Percentiles rank a stretch among this genome's conserved stretches.
These are phyloP conservation scores for Apiospora hydei DNA, from an alignment of 2,329 filamentous ascomycete species.

Conservation along the genomic window DNA sequence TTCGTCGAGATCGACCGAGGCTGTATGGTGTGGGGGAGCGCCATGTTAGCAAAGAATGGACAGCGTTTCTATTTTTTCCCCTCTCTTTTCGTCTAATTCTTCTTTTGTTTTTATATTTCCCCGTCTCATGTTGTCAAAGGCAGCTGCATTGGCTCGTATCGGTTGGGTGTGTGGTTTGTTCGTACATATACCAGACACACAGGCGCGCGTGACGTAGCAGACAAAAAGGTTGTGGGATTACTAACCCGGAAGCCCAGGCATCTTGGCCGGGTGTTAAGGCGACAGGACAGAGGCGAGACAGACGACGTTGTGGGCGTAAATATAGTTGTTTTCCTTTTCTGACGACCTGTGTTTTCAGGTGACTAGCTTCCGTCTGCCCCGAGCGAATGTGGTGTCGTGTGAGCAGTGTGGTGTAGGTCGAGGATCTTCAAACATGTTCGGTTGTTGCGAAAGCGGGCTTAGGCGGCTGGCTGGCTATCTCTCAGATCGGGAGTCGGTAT, in stretches of 20 bases:
- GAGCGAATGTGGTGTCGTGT: slow-evolving; percentile 42
- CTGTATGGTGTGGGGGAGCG: slow-evolving; percentile 52
- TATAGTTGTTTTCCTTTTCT: neutral
- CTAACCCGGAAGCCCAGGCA: slow-evolving; percentile 66
- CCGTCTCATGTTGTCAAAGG: neutral
- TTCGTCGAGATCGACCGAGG: slow-evolving; percentile 97
- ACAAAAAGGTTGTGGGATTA: slow-evolving; percentile 25
- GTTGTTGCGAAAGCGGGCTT: slow-evolving; percentile 26
- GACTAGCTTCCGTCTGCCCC: slow-evolving; percentile 42
- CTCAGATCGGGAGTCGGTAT: slow-evolving; percentile 23
- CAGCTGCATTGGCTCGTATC: neutral
- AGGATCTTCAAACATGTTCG: slow-evolving; percentile 45
- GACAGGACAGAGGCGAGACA: neutral
- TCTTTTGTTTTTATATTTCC: neutral
- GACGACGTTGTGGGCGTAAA: slow-evolving; percentile 23
- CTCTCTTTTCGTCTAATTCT: neutral
- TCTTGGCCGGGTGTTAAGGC: slow-evolving; percentile 43
- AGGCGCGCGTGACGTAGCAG: slow-evolving; percentile 1
- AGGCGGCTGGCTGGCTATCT: slow-evolving; percentile 19
- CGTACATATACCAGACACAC: neutral
- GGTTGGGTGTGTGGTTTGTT: neutral
- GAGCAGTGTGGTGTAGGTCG: slow-evolving; percentile 33
- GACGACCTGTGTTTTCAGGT: slow-evolving; percentile 25
- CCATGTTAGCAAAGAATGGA: slow-evolving; percentile 4
- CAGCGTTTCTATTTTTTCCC: neutral